phyloP scores from a whole-genome alignment of 2,329 filamentous ascomycete species.

The Ceratocystis smalleyi region DNA sequence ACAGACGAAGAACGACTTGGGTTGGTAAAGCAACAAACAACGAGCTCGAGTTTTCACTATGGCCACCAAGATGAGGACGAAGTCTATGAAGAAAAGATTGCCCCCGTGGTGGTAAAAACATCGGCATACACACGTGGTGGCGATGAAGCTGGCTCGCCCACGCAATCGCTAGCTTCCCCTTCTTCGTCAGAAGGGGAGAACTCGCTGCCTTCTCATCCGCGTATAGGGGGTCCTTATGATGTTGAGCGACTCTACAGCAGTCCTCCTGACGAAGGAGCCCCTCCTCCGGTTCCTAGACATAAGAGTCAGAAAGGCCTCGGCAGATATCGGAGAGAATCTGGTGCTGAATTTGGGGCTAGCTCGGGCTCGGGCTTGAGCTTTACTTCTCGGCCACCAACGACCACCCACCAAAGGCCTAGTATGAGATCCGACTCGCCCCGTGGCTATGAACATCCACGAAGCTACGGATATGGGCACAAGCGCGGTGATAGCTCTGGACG shows the following conservation, averaged over 20 bases:
- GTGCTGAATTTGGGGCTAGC: slow-evolving; percentile 31
- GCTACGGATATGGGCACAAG: not conserved
- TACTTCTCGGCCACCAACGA: slow-evolving; percentile 3
- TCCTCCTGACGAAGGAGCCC: not conserved
- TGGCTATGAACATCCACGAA: not conserved
- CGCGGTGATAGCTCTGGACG: not conserved
- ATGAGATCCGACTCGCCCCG: not conserved
- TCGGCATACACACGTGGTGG: slow-evolving; percentile 1
- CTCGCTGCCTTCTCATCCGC: not conserved
- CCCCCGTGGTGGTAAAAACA: not conserved
- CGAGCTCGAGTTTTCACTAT: slow-evolving; percentile 6
- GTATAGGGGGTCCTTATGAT: slow-evolving; percentile 13
- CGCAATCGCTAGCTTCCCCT: not conserved
- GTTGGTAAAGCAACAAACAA: slow-evolving; percentile 56
- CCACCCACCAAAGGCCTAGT: not conserved
- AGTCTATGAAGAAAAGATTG: slow-evolving; percentile 13
- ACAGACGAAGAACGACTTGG: slow-evolving; percentile 75
- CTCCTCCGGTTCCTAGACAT: slow-evolving; percentile 10
- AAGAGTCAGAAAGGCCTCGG: not conserved
- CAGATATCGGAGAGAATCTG: not conserved
- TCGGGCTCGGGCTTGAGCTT: not conserved
- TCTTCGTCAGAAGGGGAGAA: slow-evolving; percentile 9
- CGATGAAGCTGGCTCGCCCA: not conserved
- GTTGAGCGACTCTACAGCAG: slow-evolving; percentile 13
- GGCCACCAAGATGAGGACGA: slow-evolving; percentile 13